These are phyloP conservation scores for Colletotrichum cuscutae DNA, from an alignment of 2,329 filamentous ascomycete species.

Conservation along the genomic window DNA sequence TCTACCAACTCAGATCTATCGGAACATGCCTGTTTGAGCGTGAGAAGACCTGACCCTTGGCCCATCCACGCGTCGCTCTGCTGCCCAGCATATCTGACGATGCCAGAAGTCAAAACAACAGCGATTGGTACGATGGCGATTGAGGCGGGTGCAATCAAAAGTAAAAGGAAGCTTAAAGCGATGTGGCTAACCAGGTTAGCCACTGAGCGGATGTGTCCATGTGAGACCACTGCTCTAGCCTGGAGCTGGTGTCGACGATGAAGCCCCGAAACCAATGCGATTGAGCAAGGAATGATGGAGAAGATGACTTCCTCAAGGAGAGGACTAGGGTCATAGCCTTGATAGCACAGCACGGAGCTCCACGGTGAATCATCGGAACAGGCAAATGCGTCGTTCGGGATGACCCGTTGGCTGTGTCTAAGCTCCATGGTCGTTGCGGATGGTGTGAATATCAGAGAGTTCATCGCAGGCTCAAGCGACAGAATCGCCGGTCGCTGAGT, in stretches of 20 bases:
- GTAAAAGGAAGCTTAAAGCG: neutral
- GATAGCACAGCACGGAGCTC: neutral
- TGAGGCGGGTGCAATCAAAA: neutral
- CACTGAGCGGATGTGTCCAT: neutral
- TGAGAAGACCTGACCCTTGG: neutral
- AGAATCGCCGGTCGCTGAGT: too few species aligned
- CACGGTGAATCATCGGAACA: neutral
- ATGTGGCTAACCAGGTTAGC: neutral
- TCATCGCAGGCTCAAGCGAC: neutral
- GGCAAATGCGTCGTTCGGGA: neutral
- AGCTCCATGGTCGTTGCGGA: neutral
- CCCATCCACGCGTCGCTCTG: neutral
- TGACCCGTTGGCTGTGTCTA: neutral
- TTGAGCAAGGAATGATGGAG: neutral
- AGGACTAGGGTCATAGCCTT: too few species aligned
- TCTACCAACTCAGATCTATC: too few species aligned
- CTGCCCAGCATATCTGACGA: neutral
- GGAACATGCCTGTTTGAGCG: neutral
- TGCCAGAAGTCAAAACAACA: neutral
- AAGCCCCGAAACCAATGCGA: neutral
- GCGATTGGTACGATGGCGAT: neutral
- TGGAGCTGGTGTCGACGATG: neutral
- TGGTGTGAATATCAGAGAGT: neutral
- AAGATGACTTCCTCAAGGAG: neutral
- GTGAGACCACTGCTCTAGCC: neutral